Base-by-base conservation (phyloP, 495 filamentous ascomycete species). In the Eremomyces bilateralis region DNA sequence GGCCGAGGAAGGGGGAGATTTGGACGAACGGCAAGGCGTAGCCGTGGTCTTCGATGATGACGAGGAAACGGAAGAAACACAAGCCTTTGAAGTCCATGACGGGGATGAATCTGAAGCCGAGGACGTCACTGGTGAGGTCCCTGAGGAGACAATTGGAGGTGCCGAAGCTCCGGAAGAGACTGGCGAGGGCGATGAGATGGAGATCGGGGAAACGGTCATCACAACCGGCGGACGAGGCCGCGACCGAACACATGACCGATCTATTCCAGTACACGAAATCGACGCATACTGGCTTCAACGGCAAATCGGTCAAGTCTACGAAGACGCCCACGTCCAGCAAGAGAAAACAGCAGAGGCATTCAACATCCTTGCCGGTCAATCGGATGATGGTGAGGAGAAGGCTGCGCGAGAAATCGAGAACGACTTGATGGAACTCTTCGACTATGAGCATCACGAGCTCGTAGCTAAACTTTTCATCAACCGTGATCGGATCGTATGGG, bases 221-320 rank as follows among this genome's bases (percentile, higher is more conserved):
- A 72, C n/a, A n/a, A n/a, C 93, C 27, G 78, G 91, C 24, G 24
- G 24, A 27, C 6, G 6, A 13, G 24, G 24, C 24, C 6, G 8
- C n/a, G n/a, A n/a, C n/a, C n/a, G n/a, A n/a, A n/a, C n/a, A n/a
- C 65, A 72, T 27, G 73, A 77, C 41, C 62, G 69, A 36, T 59
- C 67, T 25, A 66, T 95, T 11, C 60, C 73, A 24, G 81, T 77
- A 24, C 69, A 78, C 35, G 80, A 93, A 35, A 92, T 99, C 35
- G 88, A 99, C 52, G 88, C 88, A 19, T 95, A 80, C 55, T 99
- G 88, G 88, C 56, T 99, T 20, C 88, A 95, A 50, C 67, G 88
- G 35, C 80, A 94, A 44, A 82, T 99, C 33, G 82, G 85, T 31
- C 53, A 62, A 11, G 63, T 93, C 15, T 94, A 92, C 49, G 63